These are phyloP conservation scores for Populus hybrid DNA, from an alignment of 441 rosid genomes.

Conservation along the genomic window DNA sequence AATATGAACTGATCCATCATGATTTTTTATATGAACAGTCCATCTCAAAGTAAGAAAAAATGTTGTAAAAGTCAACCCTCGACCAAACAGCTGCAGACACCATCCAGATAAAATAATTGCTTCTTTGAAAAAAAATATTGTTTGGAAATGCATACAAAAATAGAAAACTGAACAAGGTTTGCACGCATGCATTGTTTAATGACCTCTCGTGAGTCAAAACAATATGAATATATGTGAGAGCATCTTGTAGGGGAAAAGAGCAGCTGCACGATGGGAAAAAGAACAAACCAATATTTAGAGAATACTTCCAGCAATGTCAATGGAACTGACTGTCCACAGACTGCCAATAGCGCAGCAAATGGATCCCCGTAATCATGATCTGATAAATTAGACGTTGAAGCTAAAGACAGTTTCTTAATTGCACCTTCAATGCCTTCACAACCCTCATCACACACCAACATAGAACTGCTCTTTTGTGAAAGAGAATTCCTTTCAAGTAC, in stretches of 20 bases:
- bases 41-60: background rate
- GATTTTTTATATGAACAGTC: background rate
- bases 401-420: conserved; percentile 62
- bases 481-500: conserved; percentile 20
- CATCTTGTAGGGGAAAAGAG: background rate
- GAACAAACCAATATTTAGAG: conserved; percentile 73
- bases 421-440: conserved; percentile 52
- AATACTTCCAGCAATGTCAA: conserved; percentile 56
- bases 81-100: background rate
- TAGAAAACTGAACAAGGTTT: background rate
- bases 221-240: background rate
- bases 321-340: conserved; percentile 67
- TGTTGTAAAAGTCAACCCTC: background rate
- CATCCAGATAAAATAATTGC: background rate
- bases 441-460: conserved; percentile 15
- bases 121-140: no score
- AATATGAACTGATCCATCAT: no score
- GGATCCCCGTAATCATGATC: conserved; percentile 44
- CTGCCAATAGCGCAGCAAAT: conserved; percentile 58
- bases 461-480: conserved; percentile 23
- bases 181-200: background rate
- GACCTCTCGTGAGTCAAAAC: background rate
- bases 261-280: background rate
- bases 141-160: background rate
- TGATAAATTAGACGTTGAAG: conserved; percentile 40